Base-by-base conservation (phyloP, 495 filamentous ascomycete species). In the Hyphodiscus hymeniophilus region DNA sequence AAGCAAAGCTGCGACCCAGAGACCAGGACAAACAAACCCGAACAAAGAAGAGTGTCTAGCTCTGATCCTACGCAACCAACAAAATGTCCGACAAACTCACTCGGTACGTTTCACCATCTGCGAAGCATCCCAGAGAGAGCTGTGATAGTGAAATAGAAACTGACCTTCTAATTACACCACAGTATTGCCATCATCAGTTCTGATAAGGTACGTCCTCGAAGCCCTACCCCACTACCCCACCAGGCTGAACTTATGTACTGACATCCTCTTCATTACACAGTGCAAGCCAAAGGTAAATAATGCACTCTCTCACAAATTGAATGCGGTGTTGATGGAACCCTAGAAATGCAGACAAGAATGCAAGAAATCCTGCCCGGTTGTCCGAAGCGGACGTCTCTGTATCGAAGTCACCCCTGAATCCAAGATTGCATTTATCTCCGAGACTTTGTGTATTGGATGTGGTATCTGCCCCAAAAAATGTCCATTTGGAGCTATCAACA, bases 381-480 rank as follows among this genome's bases (percentile, higher is more conserved):
- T 98, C 47, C 84, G 92, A 33, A 92, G 88, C 28, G 94, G 92
- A 67, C 95, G 95, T 75, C 84, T 98, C 46, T 98, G 92, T 67
- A 90, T 94, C 60, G 87, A 98, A 74, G 92, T 98, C 56, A 76
- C 77, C 33, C 75, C 87, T 48, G 82, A 87, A 43, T 95, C 91
- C 42, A 92, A 89, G 61, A 89, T 98, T 58, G 94, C 92, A 59
- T 98, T 97, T 76, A 97, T 98, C 58, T 95, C 90, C 42, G 92
- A 97, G 63, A 76, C 77, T 42, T 77, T 94, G 30, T 95, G 89
- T 69, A 95, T 97, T 57, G 94, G 94, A 70, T 97, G 92, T 63
- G 92, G 94, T 81, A 98, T 98, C 69, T 98, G 92, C 62, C 88
- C 89, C 22, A 97, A 97, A 73, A 95, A 96, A 67, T 97, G 92